A percentile compares a stretch with the other conserved stretches of the same genome.
Conservation (phyloP, 106 monocot species). For the Alisma plantagoaquatica region DNA sequence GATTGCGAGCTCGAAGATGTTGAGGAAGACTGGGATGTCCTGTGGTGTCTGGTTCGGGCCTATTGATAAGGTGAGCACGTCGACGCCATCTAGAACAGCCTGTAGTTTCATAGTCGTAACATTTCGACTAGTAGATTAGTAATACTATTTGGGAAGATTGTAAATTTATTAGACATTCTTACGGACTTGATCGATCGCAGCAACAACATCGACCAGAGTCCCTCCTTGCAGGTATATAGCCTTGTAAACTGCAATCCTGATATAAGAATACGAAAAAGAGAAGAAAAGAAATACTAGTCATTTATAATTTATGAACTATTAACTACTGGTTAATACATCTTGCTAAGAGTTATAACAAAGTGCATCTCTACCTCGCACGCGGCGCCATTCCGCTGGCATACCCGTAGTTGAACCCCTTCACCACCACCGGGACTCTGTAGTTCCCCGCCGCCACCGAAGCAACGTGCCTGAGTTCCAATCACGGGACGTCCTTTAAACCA, state of each 20-base stretch:
- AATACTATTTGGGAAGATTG: background rate
- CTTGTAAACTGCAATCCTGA: slow-evolving; percentile 74
- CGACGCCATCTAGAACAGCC: slow-evolving; percentile 63
- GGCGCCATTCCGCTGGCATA: slow-evolving; percentile 89
- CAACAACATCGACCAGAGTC: slow-evolving; percentile 51
- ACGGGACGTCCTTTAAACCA: background rate
- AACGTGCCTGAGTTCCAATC: slow-evolving; percentile 41
- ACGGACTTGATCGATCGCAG: slow-evolving; percentile 73
- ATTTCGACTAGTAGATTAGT: background rate
- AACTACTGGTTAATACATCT: too few species aligned
- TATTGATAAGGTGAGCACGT: slow-evolving; percentile 56
- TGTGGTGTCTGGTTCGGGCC: slow-evolving; percentile 52
- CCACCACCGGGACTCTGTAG: slow-evolving; percentile 53
- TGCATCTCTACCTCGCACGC: slow-evolving; percentile 55
- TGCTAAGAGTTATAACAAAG: too few species aligned
- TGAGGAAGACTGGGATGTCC: slow-evolving; percentile 34
- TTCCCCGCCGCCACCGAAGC: slow-evolving; percentile 84
- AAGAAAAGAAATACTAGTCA: too few species aligned
- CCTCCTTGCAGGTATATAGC: slow-evolving; percentile 71
- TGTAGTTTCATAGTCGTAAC: slow-evolving; percentile 1
- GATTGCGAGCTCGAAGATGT: slow-evolving; percentile 35
- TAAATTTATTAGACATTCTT: background rate
- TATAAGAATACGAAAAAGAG: background rate
- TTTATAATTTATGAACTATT: too few species aligned
- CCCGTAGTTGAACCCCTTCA: slow-evolving; percentile 57